Evolutionary conservation across 2,329 filamentous ascomycete genomes (phyloP).

Genomic region (Fusarium avenaceum): DNA sequence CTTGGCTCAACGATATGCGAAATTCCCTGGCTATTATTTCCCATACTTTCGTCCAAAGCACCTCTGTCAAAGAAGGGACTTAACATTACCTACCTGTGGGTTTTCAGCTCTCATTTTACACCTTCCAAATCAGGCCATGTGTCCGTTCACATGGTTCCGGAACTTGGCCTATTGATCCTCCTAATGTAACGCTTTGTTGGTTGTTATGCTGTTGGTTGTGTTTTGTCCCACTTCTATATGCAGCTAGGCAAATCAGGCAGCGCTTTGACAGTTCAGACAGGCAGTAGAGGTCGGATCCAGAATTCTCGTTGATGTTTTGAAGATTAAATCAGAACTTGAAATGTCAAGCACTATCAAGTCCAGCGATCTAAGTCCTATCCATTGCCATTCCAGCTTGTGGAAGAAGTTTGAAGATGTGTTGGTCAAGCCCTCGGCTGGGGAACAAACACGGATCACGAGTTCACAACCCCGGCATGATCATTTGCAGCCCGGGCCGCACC

Average conservation of each 20-base stretch:
- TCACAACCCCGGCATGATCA: not conserved
- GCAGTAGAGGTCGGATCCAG: not conserved
- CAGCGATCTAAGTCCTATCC: not conserved
- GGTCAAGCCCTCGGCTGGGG: not conserved
- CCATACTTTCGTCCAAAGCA: not conserved
- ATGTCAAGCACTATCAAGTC: not conserved
- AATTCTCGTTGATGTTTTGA: not conserved
- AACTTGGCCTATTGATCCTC: accelerated
- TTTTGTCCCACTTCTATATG: constrained; percentile 17
- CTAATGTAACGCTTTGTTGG: constrained; percentile 1
- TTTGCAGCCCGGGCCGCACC: not conserved
- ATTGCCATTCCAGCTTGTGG: accelerated
- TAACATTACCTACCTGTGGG: not conserved
- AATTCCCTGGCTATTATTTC: accelerated
- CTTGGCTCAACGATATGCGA: not conserved
- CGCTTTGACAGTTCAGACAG: not conserved
- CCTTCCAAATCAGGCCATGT: not conserved
- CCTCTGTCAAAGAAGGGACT: not conserved
- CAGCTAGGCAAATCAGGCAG: constrained; percentile 11
- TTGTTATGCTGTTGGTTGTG: constrained; percentile 17
- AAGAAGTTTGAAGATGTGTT: not conserved
- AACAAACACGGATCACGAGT: not conserved
- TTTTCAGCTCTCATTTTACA: not conserved
- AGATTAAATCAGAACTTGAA: not conserved
- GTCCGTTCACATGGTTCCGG: not conserved